Conservation (phyloP, 257 asterid genomes). For the Penstemon newberryi region DNA sequence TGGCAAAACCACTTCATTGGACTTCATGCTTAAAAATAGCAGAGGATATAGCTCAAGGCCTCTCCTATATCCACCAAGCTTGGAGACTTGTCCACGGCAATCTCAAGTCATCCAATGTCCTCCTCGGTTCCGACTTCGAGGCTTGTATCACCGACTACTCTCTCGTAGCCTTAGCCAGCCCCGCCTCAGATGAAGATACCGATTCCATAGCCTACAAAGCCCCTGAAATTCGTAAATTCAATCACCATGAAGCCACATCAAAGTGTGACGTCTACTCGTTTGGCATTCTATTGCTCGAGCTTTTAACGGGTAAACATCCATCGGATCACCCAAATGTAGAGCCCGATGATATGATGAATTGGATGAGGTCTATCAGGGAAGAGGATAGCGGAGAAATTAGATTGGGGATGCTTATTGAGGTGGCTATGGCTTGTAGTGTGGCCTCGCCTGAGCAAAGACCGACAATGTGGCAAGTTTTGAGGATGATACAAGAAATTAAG, state of each 20-base stretch:
- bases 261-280: slow-evolving; percentile 82
- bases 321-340: slow-evolving; percentile 50
- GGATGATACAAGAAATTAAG: slow-evolving; percentile 89
- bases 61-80: slow-evolving; percentile 93
- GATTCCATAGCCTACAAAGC: slow-evolving; percentile 56
- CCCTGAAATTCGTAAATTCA: slow-evolving; percentile 54
- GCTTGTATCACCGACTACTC: slow-evolving; percentile 79
- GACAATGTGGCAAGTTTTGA: slow-evolving; percentile 91
- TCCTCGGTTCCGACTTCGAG: slow-evolving; percentile 74
- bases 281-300: slow-evolving; percentile 78
- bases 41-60: slow-evolving; percentile 78
- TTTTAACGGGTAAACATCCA: slow-evolving; percentile 70
- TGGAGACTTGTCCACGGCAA: slow-evolving; percentile 91
- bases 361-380: slow-evolving; percentile 69
- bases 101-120: slow-evolving; percentile 80
- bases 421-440: slow-evolving; percentile 70
- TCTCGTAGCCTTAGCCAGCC: slow-evolving; percentile 42
- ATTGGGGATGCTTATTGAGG: slow-evolving; percentile 76
- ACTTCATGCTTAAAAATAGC: slow-evolving; percentile 83
- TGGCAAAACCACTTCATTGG: slow-evolving; percentile 80
- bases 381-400: slow-evolving; percentile 51
- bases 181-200: slow-evolving; percentile 40
- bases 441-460: slow-evolving; percentile 78
- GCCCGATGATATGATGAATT: slow-evolving; percentile 53
- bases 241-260: slow-evolving; percentile 42